These are phyloP conservation scores for Sphaerulina vaccinii DNA, from an alignment of 2,329 filamentous ascomycete genomes.

Conservation along the genomic window DNA sequence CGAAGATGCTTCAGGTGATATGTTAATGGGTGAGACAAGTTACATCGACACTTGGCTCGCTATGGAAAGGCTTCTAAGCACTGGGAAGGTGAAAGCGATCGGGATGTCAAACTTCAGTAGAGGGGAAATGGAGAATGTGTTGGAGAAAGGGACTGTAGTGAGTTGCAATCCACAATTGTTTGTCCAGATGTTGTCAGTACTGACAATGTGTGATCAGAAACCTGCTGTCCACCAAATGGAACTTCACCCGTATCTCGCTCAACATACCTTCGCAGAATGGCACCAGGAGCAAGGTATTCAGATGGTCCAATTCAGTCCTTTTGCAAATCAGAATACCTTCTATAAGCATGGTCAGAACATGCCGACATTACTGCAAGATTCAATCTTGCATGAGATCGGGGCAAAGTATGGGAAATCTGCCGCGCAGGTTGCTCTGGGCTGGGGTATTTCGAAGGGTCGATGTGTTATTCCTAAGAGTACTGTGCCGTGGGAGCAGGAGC, in stretches of 20 bases:
- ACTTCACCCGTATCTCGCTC: too few species aligned
- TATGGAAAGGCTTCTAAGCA: slow-evolving; percentile 62
- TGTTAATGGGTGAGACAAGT: slow-evolving; percentile 29
- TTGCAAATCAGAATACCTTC: slow-evolving; percentile 38
- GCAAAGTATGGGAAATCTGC: slow-evolving; percentile 35
- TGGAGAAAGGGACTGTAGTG: too few species aligned
- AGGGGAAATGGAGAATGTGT: too few species aligned
- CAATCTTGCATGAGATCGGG: slow-evolving; percentile 10
- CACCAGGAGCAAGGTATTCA: slow-evolving; percentile 68
- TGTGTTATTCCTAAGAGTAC: slow-evolving; percentile 42
- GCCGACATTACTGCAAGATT: slow-evolving; percentile 6
- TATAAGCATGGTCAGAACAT: slow-evolving; percentile 13
- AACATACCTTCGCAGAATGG: too few species aligned
- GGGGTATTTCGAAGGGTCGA: slow-evolving; percentile 38
- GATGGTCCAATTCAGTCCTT: slow-evolving; percentile 64
- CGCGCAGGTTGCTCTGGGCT: slow-evolving; percentile 38
- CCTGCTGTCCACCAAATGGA: too few species aligned
- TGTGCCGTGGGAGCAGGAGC: slow-evolving; percentile 38
- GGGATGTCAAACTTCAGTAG: slow-evolving; percentile 52
- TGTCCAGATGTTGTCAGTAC: too few species aligned
- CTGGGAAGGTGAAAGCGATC: slow-evolving; percentile 49
- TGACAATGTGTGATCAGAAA: too few species aligned
- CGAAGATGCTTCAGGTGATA: slow-evolving; percentile 10
- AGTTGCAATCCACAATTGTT: too few species aligned
- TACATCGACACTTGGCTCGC: slow-evolving; percentile 75